These are phyloP conservation scores for Colletotrichum camelliae DNA, from an alignment of 2,329 filamentous ascomycete genomes.

Conservation along the genomic window DNA sequence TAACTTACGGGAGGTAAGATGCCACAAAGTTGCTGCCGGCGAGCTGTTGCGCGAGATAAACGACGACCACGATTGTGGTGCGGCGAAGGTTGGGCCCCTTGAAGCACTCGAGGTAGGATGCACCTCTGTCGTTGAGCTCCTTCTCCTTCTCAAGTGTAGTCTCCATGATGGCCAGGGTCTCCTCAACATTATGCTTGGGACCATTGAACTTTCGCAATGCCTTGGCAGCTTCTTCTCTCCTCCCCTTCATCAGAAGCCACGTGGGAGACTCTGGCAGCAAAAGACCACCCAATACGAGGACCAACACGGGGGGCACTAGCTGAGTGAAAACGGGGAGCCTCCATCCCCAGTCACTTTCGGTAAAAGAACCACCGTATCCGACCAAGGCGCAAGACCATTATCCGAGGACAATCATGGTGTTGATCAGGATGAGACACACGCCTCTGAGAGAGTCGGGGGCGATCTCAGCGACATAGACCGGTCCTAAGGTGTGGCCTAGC, in stretches of 20 bases:
- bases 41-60: conserved; percentile 69
- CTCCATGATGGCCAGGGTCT: conserved; percentile 30
- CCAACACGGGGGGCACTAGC: neutral
- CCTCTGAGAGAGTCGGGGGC: conserved; percentile 18
- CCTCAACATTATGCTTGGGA: conserved; percentile 27
- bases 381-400: conserved; percentile 16
- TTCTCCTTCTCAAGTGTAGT: conserved; percentile 36
- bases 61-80: conserved; percentile 63
- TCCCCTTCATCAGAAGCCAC: conserved; percentile 39
- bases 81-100: conserved; percentile 52
- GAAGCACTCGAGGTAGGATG: conserved; percentile 55
- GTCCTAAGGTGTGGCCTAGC: conserved; percentile 15
- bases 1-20: conserved; percentile 27
- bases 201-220: conserved; percentile 36
- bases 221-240: conserved; percentile 36
- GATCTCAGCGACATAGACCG: conserved; percentile 24
- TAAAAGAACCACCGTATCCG: conserved; percentile 4
- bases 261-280: conserved; percentile 36
- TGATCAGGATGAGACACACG: conserved; percentile 1
- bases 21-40: conserved; percentile 54
- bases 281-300: neutral
- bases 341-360: conserved; percentile 9
- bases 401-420: conserved; percentile 8
- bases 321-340: conserved; percentile 5
- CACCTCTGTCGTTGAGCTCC: conserved; percentile 35